Conservation (phyloP, 2,329 filamentous ascomycete species). For the Hirsutella thompsonii region DNA sequence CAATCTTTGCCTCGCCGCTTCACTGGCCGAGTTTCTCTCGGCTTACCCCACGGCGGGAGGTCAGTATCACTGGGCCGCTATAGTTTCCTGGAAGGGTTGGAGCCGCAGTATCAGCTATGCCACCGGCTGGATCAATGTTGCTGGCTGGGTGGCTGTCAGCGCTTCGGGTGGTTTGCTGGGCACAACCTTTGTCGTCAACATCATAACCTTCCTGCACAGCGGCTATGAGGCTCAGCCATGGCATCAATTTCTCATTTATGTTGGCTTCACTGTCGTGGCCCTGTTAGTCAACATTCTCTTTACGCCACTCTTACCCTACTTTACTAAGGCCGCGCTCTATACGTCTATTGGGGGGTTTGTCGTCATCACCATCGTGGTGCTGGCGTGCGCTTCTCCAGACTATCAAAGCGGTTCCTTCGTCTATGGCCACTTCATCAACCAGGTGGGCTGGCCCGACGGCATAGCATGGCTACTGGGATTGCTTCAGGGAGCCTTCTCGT, state of each 20-base stretch:
- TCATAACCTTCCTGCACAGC: conserved; percentile 48
- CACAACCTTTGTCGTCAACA: conserved; percentile 52
- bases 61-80: conserved; percentile 62
- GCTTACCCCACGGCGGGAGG: conserved; percentile 48
- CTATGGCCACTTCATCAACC: conserved; percentile 54
- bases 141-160: conserved; percentile 58
- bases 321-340: conserved; percentile 57
- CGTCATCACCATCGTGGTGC: conserved; percentile 55
- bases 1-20: conserved; percentile 56
- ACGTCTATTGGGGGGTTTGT: conserved; percentile 60
- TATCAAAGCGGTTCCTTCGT: conserved; percentile 54
- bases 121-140: conserved; percentile 61
- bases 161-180: conserved; percentile 57
- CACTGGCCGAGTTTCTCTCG: conserved; percentile 58
- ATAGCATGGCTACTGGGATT: conserved; percentile 43
- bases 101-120: conserved; percentile 53
- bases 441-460: conserved; percentile 57
- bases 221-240: conserved; percentile 45
- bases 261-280: conserved; percentile 47
- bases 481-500: conserved; percentile 35
- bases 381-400: conserved; percentile 52
- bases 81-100: conserved; percentile 46
- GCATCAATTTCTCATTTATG: conserved; percentile 65
- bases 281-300: conserved; percentile 54
- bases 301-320: conserved; percentile 40